Evolutionary conservation across 164 flowering plant species (phyloP), one percentile per base, ranked within the genome.

Genomic region (Annona cherimola): DNA sequence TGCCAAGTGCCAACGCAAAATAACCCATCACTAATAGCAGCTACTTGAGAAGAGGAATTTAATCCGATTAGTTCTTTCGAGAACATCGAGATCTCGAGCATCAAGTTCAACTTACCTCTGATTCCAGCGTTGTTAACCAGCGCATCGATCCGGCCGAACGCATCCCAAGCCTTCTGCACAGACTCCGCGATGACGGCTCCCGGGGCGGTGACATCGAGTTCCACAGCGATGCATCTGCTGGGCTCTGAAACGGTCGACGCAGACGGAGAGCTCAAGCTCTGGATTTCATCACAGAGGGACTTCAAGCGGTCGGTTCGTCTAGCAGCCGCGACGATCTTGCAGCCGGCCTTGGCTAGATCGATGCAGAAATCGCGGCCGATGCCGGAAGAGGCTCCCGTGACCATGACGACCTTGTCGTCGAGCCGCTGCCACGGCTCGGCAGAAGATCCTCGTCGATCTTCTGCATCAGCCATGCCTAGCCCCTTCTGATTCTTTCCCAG

Each of bases 321-420:
- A 57, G 96, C 97, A 0, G 97, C 94, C 1, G 89, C 94, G 11
- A 92, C 55, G 71, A 92, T 73, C 18, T 61, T 74, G 76, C 94
- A 92, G 6, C 94, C 96, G 68, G 90, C 86, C 75, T 73, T 75
- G 69, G 92, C 89, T 0, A 92, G 77, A 71, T 88, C 86, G 43
- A 85, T 69, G 69, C 95, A 90, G 73, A 90, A 76, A 0, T 88
- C 88, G 0, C 82, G 78, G 55, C 97, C 97, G 2, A 92, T 42
- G 1, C 97, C 96, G 0, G 97, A 84, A 0, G 97, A 90, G 0
- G 95, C 95, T 1, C 94, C 94, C 45, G 94, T 90, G 54, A 87
- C 89, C 84, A 87, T 66, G 16, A 87, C 90, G 44, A 89, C 88
- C 68, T 85, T 87, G 61, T 72, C 82, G 4, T 45, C 69, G 0